phyloP scores from a whole-genome alignment of 192 early-diverging fungal genomes.

The Cetraspora pellucida region DNA sequence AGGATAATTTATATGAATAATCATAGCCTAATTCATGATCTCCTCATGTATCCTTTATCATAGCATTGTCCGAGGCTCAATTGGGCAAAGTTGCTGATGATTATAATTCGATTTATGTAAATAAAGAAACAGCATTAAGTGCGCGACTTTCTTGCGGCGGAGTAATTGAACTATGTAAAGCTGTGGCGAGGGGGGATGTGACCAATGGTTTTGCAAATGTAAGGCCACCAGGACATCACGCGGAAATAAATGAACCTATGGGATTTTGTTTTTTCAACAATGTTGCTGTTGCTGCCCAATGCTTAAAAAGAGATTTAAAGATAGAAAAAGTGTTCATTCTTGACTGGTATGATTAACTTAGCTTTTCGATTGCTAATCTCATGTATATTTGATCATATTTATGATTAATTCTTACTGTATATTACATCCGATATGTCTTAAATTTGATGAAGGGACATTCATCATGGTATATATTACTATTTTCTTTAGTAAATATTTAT shows the following conservation, averaged over 20 bases:
- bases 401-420: neutral
- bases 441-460: slow-evolving; percentile 67
- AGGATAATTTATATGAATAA: neutral
- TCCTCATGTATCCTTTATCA: neutral
- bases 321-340: slow-evolving; percentile 73
- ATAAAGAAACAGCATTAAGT: slow-evolving; percentile 60
- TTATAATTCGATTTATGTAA: slow-evolving; percentile 74
- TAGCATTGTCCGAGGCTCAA: slow-evolving; percentile 52
- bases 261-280: slow-evolving; percentile 94
- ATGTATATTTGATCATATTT: neutral
- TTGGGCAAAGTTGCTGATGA: slow-evolving; percentile 46
- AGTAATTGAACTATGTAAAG: slow-evolving; percentile 69
- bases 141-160: slow-evolving; percentile 77
- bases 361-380: too few relatives aligned
- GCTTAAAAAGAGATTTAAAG: slow-evolving; percentile 53
- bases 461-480: slow-evolving; percentile 72
- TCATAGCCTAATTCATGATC: neutral
- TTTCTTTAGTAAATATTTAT: neutral
- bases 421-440: neutral
- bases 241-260: slow-evolving; percentile 71
- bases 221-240: slow-evolving; percentile 94
- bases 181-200: slow-evolving; percentile 65
- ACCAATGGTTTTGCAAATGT: slow-evolving; percentile 85
- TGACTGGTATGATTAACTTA: slow-evolving; percentile 66
- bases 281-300: slow-evolving; percentile 78